A percentile compares a stretch with the other conserved stretches of the same genome.
These are phyloP conservation scores for Pseudofabraea citricarpa DNA, from an alignment of 2,329 filamentous ascomycete species.

Conservation along the genomic window DNA sequence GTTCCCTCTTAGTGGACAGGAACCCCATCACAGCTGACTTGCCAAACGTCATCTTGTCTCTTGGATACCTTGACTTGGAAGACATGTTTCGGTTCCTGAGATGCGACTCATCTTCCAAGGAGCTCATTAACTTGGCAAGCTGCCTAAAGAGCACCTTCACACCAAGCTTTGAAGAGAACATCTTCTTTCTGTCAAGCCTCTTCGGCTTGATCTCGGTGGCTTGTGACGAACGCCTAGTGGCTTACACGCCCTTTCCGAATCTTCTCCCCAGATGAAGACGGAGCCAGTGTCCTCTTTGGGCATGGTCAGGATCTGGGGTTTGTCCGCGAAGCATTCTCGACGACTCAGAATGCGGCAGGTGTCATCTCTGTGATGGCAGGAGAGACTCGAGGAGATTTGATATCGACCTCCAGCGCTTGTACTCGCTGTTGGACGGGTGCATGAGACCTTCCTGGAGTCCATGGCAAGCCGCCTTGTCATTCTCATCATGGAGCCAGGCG, in stretches of 20 bases:
- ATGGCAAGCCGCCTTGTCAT: neutral
- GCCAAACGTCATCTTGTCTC: too few relatives aligned
- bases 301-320: neutral
- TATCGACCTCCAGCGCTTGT: too few relatives aligned
- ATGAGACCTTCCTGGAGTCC: neutral
- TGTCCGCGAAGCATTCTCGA: neutral
- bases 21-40: too few relatives aligned
- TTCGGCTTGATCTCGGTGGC: slow-evolving; percentile 1
- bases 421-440: too few relatives aligned
- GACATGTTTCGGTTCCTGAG: too few relatives aligned
- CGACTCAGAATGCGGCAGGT: neutral
- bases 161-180: neutral
- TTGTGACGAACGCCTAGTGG: neutral
- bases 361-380: too few relatives aligned
- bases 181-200: neutral
- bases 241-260: neutral
- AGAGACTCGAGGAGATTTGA: too few relatives aligned
- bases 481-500: too few relatives aligned
- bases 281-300: neutral
- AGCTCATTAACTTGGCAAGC: neutral
- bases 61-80: too few relatives aligned
- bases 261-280: neutral
- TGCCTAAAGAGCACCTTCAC: neutral
- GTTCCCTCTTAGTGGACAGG: too few relatives aligned
- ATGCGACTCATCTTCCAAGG: too few relatives aligned